Conservation (phyloP, 2,329 filamentous ascomycete species). For the Graphilbum fragrans region DNA sequence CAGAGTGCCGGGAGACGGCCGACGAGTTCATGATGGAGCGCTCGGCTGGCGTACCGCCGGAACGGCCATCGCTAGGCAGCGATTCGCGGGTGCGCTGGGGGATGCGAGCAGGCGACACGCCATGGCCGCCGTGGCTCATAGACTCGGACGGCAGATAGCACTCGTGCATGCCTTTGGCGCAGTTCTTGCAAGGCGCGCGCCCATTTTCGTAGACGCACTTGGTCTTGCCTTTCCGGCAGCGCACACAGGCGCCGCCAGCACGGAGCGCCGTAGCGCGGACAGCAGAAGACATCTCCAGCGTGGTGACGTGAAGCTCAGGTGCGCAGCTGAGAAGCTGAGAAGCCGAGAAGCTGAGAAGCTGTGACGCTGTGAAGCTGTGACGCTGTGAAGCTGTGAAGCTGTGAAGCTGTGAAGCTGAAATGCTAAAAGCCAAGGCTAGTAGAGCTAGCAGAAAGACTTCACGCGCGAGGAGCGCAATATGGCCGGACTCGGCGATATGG, state of each 20-base stretch:
- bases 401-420: background rate
- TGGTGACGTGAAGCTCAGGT: background rate
- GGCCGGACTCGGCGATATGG: too few species aligned
- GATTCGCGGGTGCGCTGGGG: constrained; percentile 40
- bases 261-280: constrained; percentile 47
- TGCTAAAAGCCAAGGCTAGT: too few species aligned
- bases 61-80: constrained; percentile 35
- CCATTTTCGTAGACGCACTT: constrained; percentile 53
- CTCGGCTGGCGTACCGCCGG: constrained; percentile 28
- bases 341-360: background rate
- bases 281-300: constrained; percentile 29
- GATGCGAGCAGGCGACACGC: constrained; percentile 42
- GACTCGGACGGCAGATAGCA: constrained; percentile 51
- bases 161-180: constrained; percentile 51
- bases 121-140: constrained; percentile 43
- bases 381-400: background rate
- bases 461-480: too few species aligned
- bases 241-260: constrained; percentile 48
- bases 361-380: background rate
- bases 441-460: too few species aligned
- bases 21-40: constrained; percentile 31
- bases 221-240: constrained; percentile 52
- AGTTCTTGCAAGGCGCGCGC: constrained; percentile 51
- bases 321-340: background rate
- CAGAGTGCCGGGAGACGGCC: constrained; percentile 33